These are phyloP conservation scores for Saccharum officinarum DNA, from an alignment of 176 grass and related monocot species.

Conservation along the genomic window DNA sequence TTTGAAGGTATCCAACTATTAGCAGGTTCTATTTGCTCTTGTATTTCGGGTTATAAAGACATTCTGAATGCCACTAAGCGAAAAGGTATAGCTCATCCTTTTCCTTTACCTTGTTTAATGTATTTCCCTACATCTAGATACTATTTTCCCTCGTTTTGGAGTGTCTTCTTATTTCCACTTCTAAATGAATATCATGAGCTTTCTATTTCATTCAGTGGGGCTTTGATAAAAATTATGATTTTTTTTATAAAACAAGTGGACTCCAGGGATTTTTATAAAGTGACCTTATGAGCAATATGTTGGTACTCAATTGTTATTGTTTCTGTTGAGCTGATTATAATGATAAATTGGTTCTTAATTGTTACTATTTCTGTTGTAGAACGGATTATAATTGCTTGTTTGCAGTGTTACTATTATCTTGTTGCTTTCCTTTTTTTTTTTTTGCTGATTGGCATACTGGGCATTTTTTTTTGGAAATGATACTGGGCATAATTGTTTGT, in stretches of 20 bases:
- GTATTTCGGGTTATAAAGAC: conserved; percentile 68
- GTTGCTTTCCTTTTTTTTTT: background rate
- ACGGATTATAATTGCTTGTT: background rate
- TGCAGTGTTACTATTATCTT: background rate
- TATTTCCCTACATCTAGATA: background rate
- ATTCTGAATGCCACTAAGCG: conserved; percentile 57
- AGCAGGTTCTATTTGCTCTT: conserved; percentile 82
- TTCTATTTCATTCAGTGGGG: background rate
- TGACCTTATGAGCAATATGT: background rate
- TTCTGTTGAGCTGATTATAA: background rate
- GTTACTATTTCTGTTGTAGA: background rate
- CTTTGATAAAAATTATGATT: background rate
- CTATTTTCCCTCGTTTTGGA: background rate
- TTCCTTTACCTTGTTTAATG: background rate
- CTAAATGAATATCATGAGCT: background rate
- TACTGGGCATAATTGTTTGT: background rate
- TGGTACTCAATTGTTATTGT: background rate
- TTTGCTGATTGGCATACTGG: background rate
- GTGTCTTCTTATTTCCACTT: background rate
- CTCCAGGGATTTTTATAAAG: background rate
- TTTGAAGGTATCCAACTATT: conserved; percentile 83
- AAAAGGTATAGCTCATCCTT: conserved; percentile 53
- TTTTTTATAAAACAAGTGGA: background rate
- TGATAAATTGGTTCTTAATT: background rate
- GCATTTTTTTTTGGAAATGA: background rate